phyloP scores from a whole-genome alignment of 139 green algal species.

The Chlamydomonas urium region DNA sequence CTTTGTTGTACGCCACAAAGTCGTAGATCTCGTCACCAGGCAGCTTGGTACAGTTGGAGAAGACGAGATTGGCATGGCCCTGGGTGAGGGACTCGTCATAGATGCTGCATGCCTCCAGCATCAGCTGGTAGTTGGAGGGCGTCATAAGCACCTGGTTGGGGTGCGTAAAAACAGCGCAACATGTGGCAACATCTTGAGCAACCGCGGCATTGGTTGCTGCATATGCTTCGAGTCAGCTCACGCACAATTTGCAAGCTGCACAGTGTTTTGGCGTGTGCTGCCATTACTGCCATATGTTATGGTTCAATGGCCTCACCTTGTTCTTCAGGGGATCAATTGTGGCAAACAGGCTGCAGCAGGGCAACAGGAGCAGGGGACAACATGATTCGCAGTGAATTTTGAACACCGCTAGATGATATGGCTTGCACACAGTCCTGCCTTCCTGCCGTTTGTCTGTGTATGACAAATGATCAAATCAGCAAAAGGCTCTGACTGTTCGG shows the following conservation, averaged over 20 bases:
- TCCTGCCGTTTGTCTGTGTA: too few species aligned
- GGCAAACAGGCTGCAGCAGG: neutral
- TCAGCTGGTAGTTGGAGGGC: conserved; percentile 5
- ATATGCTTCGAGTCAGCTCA: too few species aligned
- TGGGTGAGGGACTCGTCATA: conserved; percentile 4
- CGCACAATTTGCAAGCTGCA: too few species aligned
- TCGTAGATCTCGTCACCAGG: neutral
- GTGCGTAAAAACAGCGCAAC: conserved; percentile 26
- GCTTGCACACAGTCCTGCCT: too few species aligned
- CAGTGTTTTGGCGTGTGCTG: too few species aligned
- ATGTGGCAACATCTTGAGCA: conserved; percentile 8
- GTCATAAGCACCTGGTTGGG: conserved; percentile 23
- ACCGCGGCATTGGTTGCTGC: too few species aligned
- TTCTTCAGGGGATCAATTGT: neutral
- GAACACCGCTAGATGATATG: too few species aligned
- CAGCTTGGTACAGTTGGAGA: neutral
- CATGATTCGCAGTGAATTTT: too few species aligned
- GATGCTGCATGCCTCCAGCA: conserved; percentile 5
- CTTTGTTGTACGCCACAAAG: neutral
- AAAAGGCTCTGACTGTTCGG: too few species aligned
- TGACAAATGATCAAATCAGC: too few species aligned
- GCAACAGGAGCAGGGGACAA: too few species aligned
- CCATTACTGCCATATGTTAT: too few species aligned
- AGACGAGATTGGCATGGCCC: neutral
- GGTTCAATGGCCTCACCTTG: neutral